Conservation (phyloP, 306 rosid species). For the Medicago ruthenica region DNA sequence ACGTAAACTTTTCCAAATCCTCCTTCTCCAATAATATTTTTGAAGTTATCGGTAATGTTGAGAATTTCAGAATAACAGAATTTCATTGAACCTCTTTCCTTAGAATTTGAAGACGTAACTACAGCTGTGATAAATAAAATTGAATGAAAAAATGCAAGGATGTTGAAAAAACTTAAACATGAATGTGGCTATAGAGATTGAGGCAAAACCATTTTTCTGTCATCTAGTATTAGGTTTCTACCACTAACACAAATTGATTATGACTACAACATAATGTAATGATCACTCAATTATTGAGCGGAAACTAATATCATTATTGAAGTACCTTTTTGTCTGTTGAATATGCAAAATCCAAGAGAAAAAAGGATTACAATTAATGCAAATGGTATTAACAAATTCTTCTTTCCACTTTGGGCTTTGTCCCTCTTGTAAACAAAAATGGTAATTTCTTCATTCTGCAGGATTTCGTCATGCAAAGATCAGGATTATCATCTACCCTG, state of each 20-base stretch:
- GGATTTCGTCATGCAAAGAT: background rate
- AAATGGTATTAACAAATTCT: background rate
- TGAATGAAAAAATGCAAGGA: background rate
- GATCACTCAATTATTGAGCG: background rate
- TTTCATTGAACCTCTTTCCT: background rate
- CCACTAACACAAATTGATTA: too few relatives aligned
- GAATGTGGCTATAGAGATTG: background rate
- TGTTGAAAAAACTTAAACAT: background rate
- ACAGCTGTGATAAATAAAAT: background rate
- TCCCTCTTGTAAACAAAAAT: too few relatives aligned
- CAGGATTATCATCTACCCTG: constrained; percentile 27
- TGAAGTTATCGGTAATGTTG: constrained; percentile 46
- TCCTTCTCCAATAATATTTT: constrained; percentile 50
- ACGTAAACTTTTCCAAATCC: constrained; percentile 59
- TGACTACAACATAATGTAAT: too few relatives aligned
- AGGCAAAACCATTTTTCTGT: too few relatives aligned
- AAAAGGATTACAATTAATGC: background rate
- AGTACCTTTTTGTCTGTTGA: constrained; percentile 17
- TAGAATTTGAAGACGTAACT: background rate
- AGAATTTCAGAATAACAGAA: constrained; percentile 43
- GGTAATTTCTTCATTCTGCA: background rate
- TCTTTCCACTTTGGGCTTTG: background rate
- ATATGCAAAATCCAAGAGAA: constrained; percentile 8
- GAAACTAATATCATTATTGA: too few relatives aligned
- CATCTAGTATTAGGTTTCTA: too few relatives aligned